phyloP scores from a whole-genome alignment of 495 filamentous ascomycete genomes.

The Hypomontagnella submonticulosa region DNA sequence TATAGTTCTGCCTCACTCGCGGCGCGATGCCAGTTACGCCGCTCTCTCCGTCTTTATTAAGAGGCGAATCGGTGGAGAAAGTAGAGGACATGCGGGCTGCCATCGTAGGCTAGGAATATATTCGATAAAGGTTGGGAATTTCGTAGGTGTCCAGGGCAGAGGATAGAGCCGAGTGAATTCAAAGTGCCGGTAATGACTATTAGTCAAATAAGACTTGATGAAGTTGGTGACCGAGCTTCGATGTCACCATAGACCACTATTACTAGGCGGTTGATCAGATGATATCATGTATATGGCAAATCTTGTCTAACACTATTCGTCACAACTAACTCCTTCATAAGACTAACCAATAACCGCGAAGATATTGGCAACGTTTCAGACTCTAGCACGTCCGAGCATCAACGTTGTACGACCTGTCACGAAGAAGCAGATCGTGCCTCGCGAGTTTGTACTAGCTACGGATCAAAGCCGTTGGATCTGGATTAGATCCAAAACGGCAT shows the following conservation, averaged over 20 bases:
- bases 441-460: too few species aligned
- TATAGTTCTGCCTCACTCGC: constrained; percentile 5
- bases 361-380: constrained; percentile 11
- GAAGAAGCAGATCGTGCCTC: too few species aligned
- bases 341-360: constrained; percentile 6
- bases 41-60: background rate
- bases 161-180: too few species aligned
- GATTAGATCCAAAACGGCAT: too few species aligned
- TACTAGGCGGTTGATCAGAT: background rate
- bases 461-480: too few species aligned
- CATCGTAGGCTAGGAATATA: background rate
- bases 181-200: background rate
- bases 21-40: background rate
- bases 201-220: background rate
- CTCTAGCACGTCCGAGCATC: background rate
- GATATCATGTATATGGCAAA: background rate
- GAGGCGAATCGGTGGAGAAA: background rate
- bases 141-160: background rate
- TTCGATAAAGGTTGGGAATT: background rate
- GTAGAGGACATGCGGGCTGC: constrained; percentile 2
- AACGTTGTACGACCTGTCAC: too few species aligned
- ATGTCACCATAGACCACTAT: constrained; percentile 1
- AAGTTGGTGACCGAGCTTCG: background rate
- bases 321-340: constrained; percentile 1
- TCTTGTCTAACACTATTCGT: constrained; percentile 1